Percentiles rank a stretch among this genome's conserved stretches.
These are phyloP conservation scores for Monosporozyma unispora DNA, from an alignment of 805 yeast genomes.

Conservation along the genomic window DNA sequence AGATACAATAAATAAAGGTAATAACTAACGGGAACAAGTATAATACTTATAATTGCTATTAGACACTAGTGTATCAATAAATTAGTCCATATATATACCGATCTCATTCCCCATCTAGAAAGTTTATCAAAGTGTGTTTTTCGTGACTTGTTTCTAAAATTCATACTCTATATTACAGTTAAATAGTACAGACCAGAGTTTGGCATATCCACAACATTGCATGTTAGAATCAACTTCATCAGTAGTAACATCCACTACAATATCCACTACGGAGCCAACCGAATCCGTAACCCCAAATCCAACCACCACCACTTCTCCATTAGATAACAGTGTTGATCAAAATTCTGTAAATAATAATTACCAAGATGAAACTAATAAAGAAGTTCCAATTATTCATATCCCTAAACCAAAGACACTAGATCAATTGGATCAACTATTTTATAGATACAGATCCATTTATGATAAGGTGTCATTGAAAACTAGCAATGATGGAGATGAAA, in stretches of 20 bases:
- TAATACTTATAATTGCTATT: background rate
- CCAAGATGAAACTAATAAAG: background rate
- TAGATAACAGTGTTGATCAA: background rate
- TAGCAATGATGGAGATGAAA: conserved; percentile 8
- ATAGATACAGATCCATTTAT: conserved; percentile 26
- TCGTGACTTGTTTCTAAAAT: background rate
- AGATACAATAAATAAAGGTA: background rate
- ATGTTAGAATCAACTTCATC: background rate
- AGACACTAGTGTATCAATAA: background rate
- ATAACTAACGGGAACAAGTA: background rate
- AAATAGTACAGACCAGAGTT: no score
- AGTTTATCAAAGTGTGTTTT: background rate
- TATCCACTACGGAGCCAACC: background rate
- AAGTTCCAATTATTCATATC: conserved; percentile 4
- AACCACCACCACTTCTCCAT: background rate
- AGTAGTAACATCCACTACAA: background rate
- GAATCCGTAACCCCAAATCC: background rate
- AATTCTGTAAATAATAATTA: background rate
- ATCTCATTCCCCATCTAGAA: background rate
- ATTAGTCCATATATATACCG: background rate
- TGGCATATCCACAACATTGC: background rate
- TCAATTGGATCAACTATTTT: conserved; percentile 25
- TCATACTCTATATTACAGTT: background rate
- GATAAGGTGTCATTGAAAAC: conserved; percentile 6
- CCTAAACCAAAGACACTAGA: conserved; percentile 22